phyloP scores from a whole-genome alignment of 805 yeast genomes.

The Ogataea haglerorum region DNA sequence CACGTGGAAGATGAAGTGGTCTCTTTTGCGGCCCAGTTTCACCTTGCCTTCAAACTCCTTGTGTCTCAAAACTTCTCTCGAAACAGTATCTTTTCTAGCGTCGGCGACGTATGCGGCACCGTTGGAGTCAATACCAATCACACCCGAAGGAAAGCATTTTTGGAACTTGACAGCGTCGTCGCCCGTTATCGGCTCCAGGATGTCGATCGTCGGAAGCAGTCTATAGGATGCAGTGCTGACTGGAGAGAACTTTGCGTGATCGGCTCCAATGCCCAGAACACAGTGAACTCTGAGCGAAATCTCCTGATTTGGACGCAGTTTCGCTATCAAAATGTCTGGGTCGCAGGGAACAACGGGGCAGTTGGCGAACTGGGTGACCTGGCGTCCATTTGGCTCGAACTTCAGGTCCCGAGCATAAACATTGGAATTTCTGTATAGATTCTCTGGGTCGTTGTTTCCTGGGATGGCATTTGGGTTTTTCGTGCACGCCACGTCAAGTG shows the following conservation, averaged over 20 bases:
- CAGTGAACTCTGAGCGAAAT: conserved; percentile 88
- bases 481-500: conserved; percentile 78
- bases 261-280: conserved; percentile 85
- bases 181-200: conserved; percentile 70
- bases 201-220: conserved; percentile 82
- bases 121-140: conserved; percentile 64
- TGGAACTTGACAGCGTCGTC: conserved; percentile 74
- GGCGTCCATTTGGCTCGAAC: conserved; percentile 90
- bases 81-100: conserved; percentile 93
- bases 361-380: conserved; percentile 63
- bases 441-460: conserved; percentile 75
- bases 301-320: conserved; percentile 96
- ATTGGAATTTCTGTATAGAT: conserved; percentile 75
- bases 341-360: conserved; percentile 73
- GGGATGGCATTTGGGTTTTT: conserved; percentile 80
- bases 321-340: conserved; percentile 87
- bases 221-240: conserved; percentile 96
- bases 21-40: conserved; percentile 84
- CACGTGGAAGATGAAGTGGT: conserved; percentile 90
- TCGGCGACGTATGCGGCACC: conserved; percentile 81
- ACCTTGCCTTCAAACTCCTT: conserved; percentile 87
- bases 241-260: conserved; percentile 97
- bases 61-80: conserved; percentile 93
- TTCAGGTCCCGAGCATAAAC: conserved; percentile 87
- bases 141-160: conserved; percentile 91